Percentiles rank a stretch among this genome's conserved stretches.
phyloP scores from a whole-genome alignment of 2,329 filamentous ascomycete genomes.

The Orbilia blumenaviensis region DNA sequence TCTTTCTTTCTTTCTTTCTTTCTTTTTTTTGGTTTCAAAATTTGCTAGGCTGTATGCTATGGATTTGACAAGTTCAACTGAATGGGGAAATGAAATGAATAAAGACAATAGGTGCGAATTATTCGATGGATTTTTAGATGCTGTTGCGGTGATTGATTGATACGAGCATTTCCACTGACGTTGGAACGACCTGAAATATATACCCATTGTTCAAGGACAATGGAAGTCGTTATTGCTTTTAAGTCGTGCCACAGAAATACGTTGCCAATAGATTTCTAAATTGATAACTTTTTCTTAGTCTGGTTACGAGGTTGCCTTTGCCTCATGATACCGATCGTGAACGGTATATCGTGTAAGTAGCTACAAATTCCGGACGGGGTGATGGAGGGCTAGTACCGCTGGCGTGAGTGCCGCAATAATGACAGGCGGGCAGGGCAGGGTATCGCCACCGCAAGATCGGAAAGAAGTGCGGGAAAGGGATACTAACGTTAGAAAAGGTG shows the following conservation, averaged over 20 bases:
- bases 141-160: background rate
- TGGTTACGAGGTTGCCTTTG: too few species aligned
- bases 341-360: background rate
- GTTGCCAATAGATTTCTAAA: background rate
- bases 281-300: too few species aligned
- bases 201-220: constrained; percentile 47
- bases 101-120: too few species aligned
- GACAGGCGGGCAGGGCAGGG: background rate
- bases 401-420: background rate
- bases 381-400: background rate
- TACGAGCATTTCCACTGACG: background rate
- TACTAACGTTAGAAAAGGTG: background rate
- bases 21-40: too few species aligned
- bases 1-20: too few species aligned
- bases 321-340: background rate
- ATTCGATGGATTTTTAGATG: background rate
- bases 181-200: constrained; percentile 9
- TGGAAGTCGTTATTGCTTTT: constrained; percentile 25
- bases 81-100: background rate
- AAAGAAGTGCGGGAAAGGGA: background rate
- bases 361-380: constrained; percentile 7
- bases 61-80: background rate
- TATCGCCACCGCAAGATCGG: background rate
- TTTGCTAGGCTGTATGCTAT: too few species aligned
- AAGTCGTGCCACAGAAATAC: constrained; percentile 10